phyloP scores from a whole-genome alignment of 2,329 filamentous ascomycete species.

The Westerdykella aurantiaca region DNA sequence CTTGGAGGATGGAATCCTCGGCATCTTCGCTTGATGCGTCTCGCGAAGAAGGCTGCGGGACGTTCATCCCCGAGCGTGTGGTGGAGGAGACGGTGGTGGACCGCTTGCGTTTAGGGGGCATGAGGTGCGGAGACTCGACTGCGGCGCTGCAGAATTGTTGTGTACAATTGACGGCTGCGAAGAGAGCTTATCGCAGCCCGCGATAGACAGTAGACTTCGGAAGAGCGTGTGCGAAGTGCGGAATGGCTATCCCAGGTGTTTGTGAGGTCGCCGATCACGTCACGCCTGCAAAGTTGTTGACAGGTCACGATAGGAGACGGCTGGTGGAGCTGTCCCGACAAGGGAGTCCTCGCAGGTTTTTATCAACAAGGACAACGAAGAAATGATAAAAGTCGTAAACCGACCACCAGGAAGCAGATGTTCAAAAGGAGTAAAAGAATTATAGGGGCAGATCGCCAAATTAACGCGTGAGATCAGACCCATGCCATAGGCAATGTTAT shows the following conservation, averaged over 20 bases:
- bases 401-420: not conserved
- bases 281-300: not conserved
- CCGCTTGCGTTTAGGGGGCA: constrained; percentile 72
- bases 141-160: not conserved
- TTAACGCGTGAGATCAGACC: constrained; percentile 5
- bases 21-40: constrained; percentile 80
- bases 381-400: not conserved
- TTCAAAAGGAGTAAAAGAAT: not conserved
- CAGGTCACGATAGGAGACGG: not conserved
- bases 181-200: not conserved
- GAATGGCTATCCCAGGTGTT: not conserved
- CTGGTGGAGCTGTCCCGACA: not conserved
- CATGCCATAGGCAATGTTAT: constrained; percentile 10
- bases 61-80: constrained; percentile 49
- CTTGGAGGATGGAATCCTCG: constrained; percentile 60
- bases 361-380: not conserved
- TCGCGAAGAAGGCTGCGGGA: constrained; percentile 67
- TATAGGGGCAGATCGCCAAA: constrained; percentile 1
- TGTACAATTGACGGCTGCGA: constrained; percentile 1
- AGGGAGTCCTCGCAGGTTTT: not conserved
- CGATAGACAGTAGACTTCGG: not conserved
- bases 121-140: constrained; percentile 7
- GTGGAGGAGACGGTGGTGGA: constrained; percentile 47
- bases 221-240: not conserved
- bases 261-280: not conserved